Evolutionary conservation across 2,329 filamentous ascomycete genomes (phyloP).

Genomic region (Exophiala spinifera): DNA sequence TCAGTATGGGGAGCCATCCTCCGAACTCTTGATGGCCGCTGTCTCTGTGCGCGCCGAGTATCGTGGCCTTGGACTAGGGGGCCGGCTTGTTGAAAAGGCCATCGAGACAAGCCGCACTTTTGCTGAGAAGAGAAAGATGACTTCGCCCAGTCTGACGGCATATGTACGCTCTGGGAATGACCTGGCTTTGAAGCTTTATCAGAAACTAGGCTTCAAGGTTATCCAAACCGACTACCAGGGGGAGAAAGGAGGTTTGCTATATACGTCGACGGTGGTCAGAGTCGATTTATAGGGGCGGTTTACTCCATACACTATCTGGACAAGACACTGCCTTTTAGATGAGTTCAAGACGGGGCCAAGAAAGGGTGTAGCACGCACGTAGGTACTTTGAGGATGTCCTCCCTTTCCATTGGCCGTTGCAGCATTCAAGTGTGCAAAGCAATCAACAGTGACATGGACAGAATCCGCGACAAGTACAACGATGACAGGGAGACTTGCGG

Average conservation of each 20-base stretch:
- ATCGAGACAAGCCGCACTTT: slow-evolving; percentile 13
- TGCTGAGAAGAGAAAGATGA: background rate
- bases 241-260: slow-evolving; percentile 19
- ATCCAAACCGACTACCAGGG: slow-evolving; percentile 10
- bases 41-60: slow-evolving; percentile 15
- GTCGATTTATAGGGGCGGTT: slow-evolving; percentile 6
- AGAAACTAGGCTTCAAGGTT: slow-evolving; percentile 21
- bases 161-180: slow-evolving; percentile 22
- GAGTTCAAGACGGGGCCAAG: background rate
- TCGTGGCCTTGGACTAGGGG: slow-evolving; percentile 21
- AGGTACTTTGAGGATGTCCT: no score
- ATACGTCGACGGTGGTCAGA: slow-evolving; percentile 8
- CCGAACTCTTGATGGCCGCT: slow-evolving; percentile 18
- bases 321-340: background rate
- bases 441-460: background rate
- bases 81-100: slow-evolving; percentile 16
- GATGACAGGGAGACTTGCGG: background rate
- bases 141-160: slow-evolving; percentile 4
- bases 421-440: background rate
- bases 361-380: slow-evolving; percentile 1
- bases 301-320: no score
- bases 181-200: slow-evolving; percentile 19
- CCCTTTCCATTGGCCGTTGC: background rate
- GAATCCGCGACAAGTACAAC: background rate
- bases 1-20: background rate